Percentiles rank a stretch among this genome's conserved stretches.
Conservation (phyloP, 257 asterid species). For the Solanum ossicruentum region DNA sequence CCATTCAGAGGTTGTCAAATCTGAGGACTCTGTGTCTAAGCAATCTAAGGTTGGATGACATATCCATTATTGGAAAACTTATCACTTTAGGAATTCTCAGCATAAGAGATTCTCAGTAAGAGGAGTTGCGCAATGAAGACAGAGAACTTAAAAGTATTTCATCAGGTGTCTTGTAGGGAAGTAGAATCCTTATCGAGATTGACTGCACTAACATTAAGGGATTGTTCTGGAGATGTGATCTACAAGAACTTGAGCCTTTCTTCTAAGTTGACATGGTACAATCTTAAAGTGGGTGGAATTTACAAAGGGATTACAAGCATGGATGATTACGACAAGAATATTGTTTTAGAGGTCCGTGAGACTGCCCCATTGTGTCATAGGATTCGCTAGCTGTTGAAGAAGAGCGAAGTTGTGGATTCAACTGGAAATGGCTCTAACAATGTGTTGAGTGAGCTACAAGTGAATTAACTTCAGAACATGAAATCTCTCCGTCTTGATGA, state of each 20-base stretch:
- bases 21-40: not conserved
- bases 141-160: no score
- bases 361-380: not conserved
- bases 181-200: not conserved
- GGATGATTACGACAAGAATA: not conserved
- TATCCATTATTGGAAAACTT: not conserved
- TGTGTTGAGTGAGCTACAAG: not conserved
- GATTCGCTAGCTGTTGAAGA: not conserved
- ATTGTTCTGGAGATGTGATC: not conserved
- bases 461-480: not conserved
- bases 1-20: not conserved
- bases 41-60: not conserved
- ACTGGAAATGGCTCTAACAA: not conserved
- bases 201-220: not conserved
- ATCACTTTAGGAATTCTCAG: not conserved
- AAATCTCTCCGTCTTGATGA: accelerated
- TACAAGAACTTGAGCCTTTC: not conserved
- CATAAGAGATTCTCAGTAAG: not conserved
- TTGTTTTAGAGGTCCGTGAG: not conserved
- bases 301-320: not conserved
- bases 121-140: accelerated
- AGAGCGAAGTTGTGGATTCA: not conserved
- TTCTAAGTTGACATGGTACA: not conserved
- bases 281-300: not conserved
- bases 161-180: not conserved